Evolutionary conservation across 1,284 basidiomycete species (phyloP), one percentile per base, ranked within the genome.

Genomic region (Cutaneotrichosporon sp.): DNA sequence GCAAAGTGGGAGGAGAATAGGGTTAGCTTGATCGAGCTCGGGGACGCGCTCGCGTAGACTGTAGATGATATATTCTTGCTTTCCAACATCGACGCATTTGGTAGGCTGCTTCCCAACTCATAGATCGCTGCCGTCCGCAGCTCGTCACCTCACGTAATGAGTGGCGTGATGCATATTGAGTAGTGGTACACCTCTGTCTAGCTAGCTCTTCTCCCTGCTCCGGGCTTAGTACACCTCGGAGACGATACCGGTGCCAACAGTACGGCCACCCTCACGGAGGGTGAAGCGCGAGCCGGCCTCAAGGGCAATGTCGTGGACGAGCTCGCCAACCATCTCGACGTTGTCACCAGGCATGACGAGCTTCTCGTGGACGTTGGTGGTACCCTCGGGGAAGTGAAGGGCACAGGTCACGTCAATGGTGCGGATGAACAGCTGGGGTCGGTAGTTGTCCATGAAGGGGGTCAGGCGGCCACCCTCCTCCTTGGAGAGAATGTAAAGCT

Each of bases 291-390:
- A 90, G 66, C 96, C 95, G 70, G 88, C 85, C 82, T 99, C 96
- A 63, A 93, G 87, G 50, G 94, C 94, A 69, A 97, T 88, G 79
- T 97, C 92, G 78, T 90, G 88, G 36, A 90, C 85, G 51, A 99
- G 86, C 56, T 88, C 85, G 74, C 91, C 92, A 64, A 91, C 84
- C 84, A 99, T 89, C 82, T 97, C 94, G 65, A 99, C 89, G 76
- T 97, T 97, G 84, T 99, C 97, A 74, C 97, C 96, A 60, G 96
- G 96, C 92, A 98, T 97, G 74, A 98, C 90, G 87, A 94, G 79
- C 82, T 91, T 93, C 75, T 92, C 90, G 62, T 85, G 84, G 21
- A 90, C 86, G 72, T 71, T 73, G 69, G 80, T 78, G 58, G 82
- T 83, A 57, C 88, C 93, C 60, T 89, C 88, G 34, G 95, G 93